Percentiles rank a stretch among this genome's conserved stretches.
These are phyloP conservation scores for Mycena venus DNA, from an alignment of 768 basidiomycete species.

Conservation along the genomic window DNA sequence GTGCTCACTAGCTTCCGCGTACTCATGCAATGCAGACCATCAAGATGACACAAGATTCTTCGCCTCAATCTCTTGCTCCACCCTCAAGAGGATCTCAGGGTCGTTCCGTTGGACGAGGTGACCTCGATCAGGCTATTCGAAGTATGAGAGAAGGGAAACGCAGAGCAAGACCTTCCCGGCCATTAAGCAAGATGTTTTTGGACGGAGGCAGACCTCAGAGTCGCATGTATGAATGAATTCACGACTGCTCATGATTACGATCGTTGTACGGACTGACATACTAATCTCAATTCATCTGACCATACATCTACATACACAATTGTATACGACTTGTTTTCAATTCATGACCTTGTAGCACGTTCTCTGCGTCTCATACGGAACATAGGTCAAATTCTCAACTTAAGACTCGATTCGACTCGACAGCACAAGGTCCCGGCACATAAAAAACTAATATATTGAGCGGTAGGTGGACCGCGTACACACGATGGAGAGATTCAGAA, in stretches of 20 bases:
- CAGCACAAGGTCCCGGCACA: too few species aligned
- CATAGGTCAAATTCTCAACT: too few species aligned
- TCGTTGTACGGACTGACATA: neutral
- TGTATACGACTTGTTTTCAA: constrained; percentile 9
- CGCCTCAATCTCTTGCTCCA: constrained; percentile 45
- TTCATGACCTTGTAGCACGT: neutral
- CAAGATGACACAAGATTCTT: constrained; percentile 48
- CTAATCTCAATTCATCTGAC: neutral
- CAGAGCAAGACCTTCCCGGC: constrained; percentile 63
- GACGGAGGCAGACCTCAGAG: constrained; percentile 66
- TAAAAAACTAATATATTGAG: too few species aligned
- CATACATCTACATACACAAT: neutral
- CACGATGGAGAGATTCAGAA: too few species aligned
- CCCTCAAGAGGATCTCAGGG: constrained; percentile 54
- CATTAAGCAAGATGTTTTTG: constrained; percentile 84
- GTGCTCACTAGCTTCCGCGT: neutral
- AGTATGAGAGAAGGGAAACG: constrained; percentile 80
- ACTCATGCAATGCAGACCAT: constrained; percentile 52
- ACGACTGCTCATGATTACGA: constrained; percentile 24
- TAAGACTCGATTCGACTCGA: too few species aligned
- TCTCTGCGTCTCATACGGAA: too few species aligned
- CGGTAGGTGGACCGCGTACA: too few species aligned
- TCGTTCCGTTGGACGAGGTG: constrained; percentile 79
- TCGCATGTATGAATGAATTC: constrained; percentile 42
- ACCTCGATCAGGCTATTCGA: constrained; percentile 87